A percentile compares a stretch with the other conserved stretches of the same genome.
Evolutionary conservation across 2,329 filamentous ascomycete genomes (phyloP).

Genomic region (Aphanoascus verrucosus): DNA sequence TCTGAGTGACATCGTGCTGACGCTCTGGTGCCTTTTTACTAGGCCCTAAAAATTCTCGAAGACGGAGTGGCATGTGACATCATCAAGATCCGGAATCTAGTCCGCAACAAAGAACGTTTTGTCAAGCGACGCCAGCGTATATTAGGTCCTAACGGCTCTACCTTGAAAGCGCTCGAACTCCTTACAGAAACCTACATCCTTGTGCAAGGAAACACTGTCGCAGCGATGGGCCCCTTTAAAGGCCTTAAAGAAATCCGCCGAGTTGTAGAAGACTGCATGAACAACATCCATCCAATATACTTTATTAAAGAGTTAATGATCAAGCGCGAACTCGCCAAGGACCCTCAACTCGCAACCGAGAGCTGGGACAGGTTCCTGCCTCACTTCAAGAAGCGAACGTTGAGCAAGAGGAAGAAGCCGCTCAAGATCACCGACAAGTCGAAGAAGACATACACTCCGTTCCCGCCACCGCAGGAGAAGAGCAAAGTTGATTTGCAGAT

Average conservation of each 20-base stretch:
- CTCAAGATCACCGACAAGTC: slow-evolving; percentile 82
- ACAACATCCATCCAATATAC: slow-evolving; percentile 80
- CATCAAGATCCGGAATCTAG: slow-evolving; percentile 85
- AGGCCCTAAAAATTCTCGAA: slow-evolving; percentile 82
- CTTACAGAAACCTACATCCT: slow-evolving; percentile 86
- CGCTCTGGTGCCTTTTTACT: not conserved
- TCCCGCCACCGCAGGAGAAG: slow-evolving; percentile 94
- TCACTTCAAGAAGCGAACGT: slow-evolving; percentile 88
- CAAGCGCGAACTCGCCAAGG: slow-evolving; percentile 81
- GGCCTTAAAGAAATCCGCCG: slow-evolving; percentile 84
- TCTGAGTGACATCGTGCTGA: not conserved
- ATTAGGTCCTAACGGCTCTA: slow-evolving; percentile 80
- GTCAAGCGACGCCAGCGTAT: slow-evolving; percentile 90
- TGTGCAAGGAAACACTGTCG: slow-evolving; percentile 93
- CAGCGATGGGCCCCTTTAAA: slow-evolving; percentile 83
- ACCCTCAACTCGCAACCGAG: slow-evolving; percentile 73
- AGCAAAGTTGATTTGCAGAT: slow-evolving; percentile 98
- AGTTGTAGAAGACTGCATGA: slow-evolving; percentile 91
- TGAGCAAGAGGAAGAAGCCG: slow-evolving; percentile 73
- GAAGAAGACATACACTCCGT: slow-evolving; percentile 92
- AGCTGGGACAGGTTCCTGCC: slow-evolving; percentile 94
- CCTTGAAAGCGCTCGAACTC: slow-evolving; percentile 85
- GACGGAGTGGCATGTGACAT: slow-evolving; percentile 88
- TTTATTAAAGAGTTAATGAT: slow-evolving; percentile 96
- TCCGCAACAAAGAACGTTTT: slow-evolving; percentile 89